These are phyloP conservation scores for Lepidium sativum DNA, from an alignment of 345 rosid genomes.

Conservation along the genomic window DNA sequence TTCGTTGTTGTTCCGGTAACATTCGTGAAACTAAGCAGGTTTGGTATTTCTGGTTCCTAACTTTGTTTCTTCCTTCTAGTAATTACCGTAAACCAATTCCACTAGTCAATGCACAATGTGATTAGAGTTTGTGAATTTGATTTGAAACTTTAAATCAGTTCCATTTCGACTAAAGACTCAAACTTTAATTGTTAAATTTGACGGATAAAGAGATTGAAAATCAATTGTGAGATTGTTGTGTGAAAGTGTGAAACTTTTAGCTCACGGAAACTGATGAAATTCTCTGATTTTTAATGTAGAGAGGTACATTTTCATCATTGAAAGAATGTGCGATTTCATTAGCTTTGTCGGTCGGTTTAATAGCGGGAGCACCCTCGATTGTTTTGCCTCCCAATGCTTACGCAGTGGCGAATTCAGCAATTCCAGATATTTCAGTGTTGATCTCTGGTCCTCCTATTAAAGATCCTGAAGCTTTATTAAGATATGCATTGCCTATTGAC, in stretches of 20 bases:
- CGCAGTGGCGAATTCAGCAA: constrained; percentile 41
- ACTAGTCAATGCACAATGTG: constrained; percentile 2
- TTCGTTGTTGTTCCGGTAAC: constrained; percentile 34
- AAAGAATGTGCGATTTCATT: constrained; percentile 78
- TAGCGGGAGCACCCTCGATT: constrained; percentile 48
- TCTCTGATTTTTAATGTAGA: constrained; percentile 34
- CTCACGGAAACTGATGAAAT: not conserved
- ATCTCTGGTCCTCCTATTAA: constrained; percentile 97
- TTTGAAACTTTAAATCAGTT: not conserved
- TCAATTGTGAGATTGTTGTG: not conserved
- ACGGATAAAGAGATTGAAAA: not conserved
- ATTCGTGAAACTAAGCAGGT: constrained; percentile 35
- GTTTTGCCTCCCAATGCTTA: constrained; percentile 36
- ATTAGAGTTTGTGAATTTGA: not conserved
- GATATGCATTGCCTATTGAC: constrained; percentile 84
- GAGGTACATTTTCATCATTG: constrained; percentile 38
- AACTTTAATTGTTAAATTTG: not conserved
- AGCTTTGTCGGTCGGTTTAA: constrained; percentile 59
- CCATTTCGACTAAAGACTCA: not conserved
- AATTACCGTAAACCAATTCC: not conserved
- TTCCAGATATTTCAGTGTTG: constrained; percentile 69
- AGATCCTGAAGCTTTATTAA: constrained; percentile 76
- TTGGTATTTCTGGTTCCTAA: not conserved
- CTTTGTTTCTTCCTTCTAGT: not conserved
- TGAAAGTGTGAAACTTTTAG: not conserved